These are phyloP conservation scores for Drosera capensis DNA, from an alignment of 148 eudicot genomes.

Conservation along the genomic window DNA sequence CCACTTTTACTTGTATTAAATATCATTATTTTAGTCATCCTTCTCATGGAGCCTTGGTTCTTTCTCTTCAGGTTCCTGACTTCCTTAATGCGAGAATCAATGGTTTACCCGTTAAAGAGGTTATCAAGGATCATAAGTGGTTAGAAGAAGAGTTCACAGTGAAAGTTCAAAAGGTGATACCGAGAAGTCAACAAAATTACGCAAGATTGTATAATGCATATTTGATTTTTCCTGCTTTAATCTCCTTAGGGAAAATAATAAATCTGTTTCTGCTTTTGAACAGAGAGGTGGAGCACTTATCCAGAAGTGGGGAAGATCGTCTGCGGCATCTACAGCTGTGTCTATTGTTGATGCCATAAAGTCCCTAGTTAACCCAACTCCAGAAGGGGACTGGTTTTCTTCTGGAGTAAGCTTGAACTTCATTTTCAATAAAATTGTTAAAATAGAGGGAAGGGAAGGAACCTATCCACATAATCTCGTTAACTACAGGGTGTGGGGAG, in stretches of 20 bases:
- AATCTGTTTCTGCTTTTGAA: background rate
- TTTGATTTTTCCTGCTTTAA: too few species aligned
- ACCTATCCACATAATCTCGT: too few species aligned
- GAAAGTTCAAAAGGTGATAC: constrained; percentile 65
- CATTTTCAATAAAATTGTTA: background rate
- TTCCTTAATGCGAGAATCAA: constrained; percentile 76
- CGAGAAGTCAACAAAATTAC: too few species aligned
- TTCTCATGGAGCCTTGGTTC: background rate
- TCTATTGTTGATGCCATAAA: constrained; percentile 85
- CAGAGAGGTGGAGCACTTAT: constrained; percentile 95
- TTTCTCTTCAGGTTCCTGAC: constrained; percentile 67
- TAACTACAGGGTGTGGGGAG: background rate
- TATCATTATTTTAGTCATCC: background rate
- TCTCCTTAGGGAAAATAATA: too few species aligned
- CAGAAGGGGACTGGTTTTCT: constrained; percentile 98
- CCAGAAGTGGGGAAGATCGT: constrained; percentile 97
- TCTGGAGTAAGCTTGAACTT: constrained; percentile 53
- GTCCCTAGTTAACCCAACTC: constrained; percentile 84
- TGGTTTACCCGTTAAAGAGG: constrained; percentile 74
- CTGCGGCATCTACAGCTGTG: constrained; percentile 95
- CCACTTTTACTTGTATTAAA: background rate
- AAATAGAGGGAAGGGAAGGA: background rate
- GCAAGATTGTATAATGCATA: too few species aligned
- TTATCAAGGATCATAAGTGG: constrained; percentile 83
- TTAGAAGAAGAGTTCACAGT: constrained; percentile 85